Base-by-base conservation (phyloP, 1,139 yeast species). In the Torulaspora globosa region DNA sequence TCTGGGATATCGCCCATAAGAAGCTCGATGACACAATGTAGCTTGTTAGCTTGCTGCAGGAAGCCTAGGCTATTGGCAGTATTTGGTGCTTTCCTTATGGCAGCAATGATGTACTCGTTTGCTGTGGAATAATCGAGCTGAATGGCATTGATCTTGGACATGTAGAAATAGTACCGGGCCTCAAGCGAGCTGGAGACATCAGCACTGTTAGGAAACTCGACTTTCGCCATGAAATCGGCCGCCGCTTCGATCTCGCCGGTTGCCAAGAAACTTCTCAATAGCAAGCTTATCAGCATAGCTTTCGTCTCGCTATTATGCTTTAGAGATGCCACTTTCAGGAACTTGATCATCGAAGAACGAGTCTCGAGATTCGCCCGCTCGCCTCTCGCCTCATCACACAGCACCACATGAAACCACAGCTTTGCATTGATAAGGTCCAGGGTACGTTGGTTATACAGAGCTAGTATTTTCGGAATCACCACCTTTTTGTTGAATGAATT, bases 1-100 rank as follows among this genome's bases (percentile, higher is more conserved):
- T 88, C 96, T n/a, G 98, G 98, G 58, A 94, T 85, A 60, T 92
- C 98, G 44, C 99, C 98, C 82, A 92, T 90, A 56, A 94, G 78
- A 59, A 94, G 74, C 69, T 94, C 97, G 60, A 92, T 87, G 46
- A 90, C 77, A 52, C 92, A 84, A 63, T 82, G 85, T 56, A 94
- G 76, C 70, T 94, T 94, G 57, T 92, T 83, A 5, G 97, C 95
- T 40, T 87, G 80, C 68, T 89, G 96, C 53, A 90, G 69, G 65
- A 94, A 94, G 0, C 98, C 98, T 40, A 77, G 70, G 5, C 97
- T 89, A 53, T 82, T 78, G 39, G 79, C 74, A 1, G 96, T 87
- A 67, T 89, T 97, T 28, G 98, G 98, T n/a, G 96, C 90, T 67
- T 94, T 94, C 71, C 98, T 82, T 44, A 90, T 84, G 6, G 98